Base-by-base conservation (phyloP, 1,284 basidiomycete species). In the Flammula alnicola region DNA sequence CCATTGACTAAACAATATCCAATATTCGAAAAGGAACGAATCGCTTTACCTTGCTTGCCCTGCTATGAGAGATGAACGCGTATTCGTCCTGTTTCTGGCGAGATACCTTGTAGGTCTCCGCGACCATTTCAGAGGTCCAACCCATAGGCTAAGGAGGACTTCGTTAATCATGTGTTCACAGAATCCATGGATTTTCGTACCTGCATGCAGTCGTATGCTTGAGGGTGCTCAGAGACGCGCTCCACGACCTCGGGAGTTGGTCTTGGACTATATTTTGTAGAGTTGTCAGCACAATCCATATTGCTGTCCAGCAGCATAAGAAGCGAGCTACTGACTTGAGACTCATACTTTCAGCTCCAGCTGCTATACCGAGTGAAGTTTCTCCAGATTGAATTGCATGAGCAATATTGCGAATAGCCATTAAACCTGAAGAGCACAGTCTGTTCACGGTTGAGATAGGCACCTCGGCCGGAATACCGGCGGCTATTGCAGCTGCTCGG, bases 41-140 rank as follows among this genome's bases (percentile, higher is more conserved):
- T n/a, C 32, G 19, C 27, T 60, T 32, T 51, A 84, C 86, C 65
- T 83, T 78, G 35, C 73, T 78, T 11, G 91, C 92, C 48, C 92
- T 81, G 22, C 81, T 83, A 68, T 95, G 92, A 0, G 91, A 93
- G 44, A 90, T 80, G 22, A 90, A 73, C 0, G 92, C 91, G 62
- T 86, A 92, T 58, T 88, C 76, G 65, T 95, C 93, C 70, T 93
- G 91, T 63, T 81, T 88, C 63, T 81, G 71, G 11, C 92, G 82
- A 12, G 88, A 77, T 48, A 95, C 72, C 30, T 84, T 78, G 71
- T 88, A 95, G 19, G 83, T 76, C 57, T 86, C 69, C 12, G 90
- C 90, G 14, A 92, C 88, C 81, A 91, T 88, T 66, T 95, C 92
- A 3, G 89, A 91, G 1, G 92, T 94, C 92, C 92, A 94, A 9